Percentiles rank a stretch among this genome's conserved stretches.
These are phyloP conservation scores for Solanum gracilifrons DNA, from an alignment of 257 asterid species.

Conservation along the genomic window DNA sequence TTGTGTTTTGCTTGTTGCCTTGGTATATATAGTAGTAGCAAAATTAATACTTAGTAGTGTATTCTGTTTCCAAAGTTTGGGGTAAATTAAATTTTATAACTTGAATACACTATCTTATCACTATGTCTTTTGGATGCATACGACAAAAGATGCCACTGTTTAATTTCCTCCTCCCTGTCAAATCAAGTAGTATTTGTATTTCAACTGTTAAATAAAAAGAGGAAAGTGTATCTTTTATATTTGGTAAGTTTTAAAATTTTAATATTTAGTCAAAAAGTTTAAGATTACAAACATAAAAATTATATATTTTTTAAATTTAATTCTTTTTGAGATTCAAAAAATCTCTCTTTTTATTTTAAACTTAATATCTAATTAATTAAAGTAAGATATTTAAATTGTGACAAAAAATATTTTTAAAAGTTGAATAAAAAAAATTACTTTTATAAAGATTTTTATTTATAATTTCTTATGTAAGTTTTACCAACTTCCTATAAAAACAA, in stretches of 20 bases:
- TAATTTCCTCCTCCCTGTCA: background rate
- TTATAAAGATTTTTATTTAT: no score
- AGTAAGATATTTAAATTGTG: no score
- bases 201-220: background rate
- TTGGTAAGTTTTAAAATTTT: background rate
- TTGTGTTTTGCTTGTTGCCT: background rate
- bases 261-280: no score
- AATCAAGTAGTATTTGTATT: background rate
- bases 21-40: background rate
- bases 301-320: no score
- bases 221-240: no score
- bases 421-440: background rate
- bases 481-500: background rate
- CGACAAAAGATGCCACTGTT: background rate
- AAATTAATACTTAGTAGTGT: background rate
- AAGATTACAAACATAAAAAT: no score
- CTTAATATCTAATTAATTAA: background rate
- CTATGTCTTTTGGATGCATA: background rate
- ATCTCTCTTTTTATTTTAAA: background rate
- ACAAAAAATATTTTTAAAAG: background rate
- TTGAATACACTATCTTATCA: background rate
- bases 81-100: background rate
- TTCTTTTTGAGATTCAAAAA: background rate
- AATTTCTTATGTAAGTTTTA: background rate
- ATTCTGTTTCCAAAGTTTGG: background rate